Base-by-base conservation (phyloP, 768 basidiomycete species). In the Boletus patriciae region DNA sequence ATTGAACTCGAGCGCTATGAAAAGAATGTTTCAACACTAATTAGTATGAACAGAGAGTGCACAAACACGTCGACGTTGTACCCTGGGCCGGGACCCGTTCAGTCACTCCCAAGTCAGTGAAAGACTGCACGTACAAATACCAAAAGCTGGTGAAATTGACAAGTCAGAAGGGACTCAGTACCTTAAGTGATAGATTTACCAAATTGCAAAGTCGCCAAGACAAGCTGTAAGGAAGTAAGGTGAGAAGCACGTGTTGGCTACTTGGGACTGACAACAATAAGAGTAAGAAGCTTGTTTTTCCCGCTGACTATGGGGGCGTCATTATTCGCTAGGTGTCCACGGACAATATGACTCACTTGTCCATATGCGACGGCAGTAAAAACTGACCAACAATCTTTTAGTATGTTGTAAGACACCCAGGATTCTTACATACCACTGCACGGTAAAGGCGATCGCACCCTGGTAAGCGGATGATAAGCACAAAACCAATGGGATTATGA, bases 351-450 rank as follows among this genome's bases (percentile, higher is more conserved):
- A 40, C 60, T 43, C 16, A 60, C 59, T 61, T 43, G 31, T 58
- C 60, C 60, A 61, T 46, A 61, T 54, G 15, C 60, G 60, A 43
- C 9, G 23, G 43, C 50, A 58, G 25, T 61, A 61, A 31, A 61
- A 61, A 41, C 60, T 61, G 21, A 38, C 43, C 9, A 31, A 16
- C 9, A 25, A 2, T 19, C 16, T 1, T 50, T 43, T n/a, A 46
- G 54, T 13, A 18, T 15, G 11, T 10, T 2, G 23, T 16, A 50
- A 29, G 38, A 21, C 15, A 19, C 16, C 11, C 15, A 36, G 6
- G 16, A 23, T 9, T 18, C 6, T 36, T 34, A 52, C 60, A 38
- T 3, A 61, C 60, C 60, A 52, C 29, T 58, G 60, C 29, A 61
- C 60, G 4, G 18, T 23, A 19, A 31, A 44, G 2, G 12, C 5